Evolutionary conservation across 306 rosid species (phyloP), one percentile per base, ranked within the genome.

Genomic region (barrel medic (Medicago truncatula)): DNA sequence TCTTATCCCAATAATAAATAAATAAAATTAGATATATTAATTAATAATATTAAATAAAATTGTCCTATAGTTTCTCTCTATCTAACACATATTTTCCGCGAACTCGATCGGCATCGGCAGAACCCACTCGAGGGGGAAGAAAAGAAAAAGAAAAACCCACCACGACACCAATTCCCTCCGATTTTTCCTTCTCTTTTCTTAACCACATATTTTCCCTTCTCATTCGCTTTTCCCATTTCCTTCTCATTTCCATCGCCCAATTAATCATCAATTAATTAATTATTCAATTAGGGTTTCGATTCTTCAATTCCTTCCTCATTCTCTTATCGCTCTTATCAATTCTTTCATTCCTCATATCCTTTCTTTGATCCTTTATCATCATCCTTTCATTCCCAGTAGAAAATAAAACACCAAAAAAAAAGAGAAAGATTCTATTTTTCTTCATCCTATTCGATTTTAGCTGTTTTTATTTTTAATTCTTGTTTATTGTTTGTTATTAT

Each of bases 21-120:
- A 44, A 44, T 44, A 11, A 11, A 11, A 44, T 44, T 43, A 44
- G 12, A 1, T 2, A 3, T 43, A 43, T 46, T 4, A 1, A 5
- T 4, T 46, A 12, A 12, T 13, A 2, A 13, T 13, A 46, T 46
- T 46, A 46, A 43, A 13, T 73, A 59, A 46, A 43, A 13, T 73
- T 59, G 9, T 15, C 31, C 50, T 43, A 17, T 53, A 77, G 36
- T 79, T 49, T 18, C 31, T 76, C 38, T 62, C 40, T 20, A 23
- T 74, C 25, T 50, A 36, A 43, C 79, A 25, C 28, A 23, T 16
- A 57, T 21, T 70, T 67, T 78, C 73, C 53, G 77, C 76, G 71
- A 83, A 76, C 91, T 77, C 92, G 90, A 90, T 89, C 98, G 89
- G 71, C 90, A 77, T 57, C 78, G 65, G 64, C 78, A 60, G 1